Conservation (phyloP, 1,284 basidiomycete genomes). For the Omphalotus olearius region DNA sequence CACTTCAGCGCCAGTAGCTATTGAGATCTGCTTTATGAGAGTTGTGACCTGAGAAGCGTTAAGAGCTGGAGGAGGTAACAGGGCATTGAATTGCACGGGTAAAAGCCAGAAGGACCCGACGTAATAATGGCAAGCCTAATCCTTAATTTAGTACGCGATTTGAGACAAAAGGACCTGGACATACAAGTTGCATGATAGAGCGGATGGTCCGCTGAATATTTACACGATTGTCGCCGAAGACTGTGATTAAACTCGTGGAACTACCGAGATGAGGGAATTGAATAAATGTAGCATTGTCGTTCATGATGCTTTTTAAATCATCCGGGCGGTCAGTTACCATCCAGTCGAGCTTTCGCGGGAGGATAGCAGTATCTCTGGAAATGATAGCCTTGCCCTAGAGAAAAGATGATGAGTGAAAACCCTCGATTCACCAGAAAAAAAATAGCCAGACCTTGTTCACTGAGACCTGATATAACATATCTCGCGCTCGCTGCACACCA, state of each 20-base stretch:
- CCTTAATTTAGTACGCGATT: slow-evolving; percentile 11
- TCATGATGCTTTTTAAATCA: slow-evolving; percentile 89
- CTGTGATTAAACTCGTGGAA: slow-evolving; percentile 87
- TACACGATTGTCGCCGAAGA: slow-evolving; percentile 93
- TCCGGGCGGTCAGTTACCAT: slow-evolving; percentile 92
- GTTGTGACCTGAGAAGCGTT: slow-evolving; percentile 84
- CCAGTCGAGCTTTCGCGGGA: slow-evolving; percentile 98
- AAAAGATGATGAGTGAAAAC: slow-evolving; percentile 9
- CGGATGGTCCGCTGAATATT: slow-evolving; percentile 95
- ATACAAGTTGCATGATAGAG: slow-evolving; percentile 91
- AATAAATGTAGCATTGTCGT: slow-evolving; percentile 95
- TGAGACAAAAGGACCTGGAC: slow-evolving; percentile 26
- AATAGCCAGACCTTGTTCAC: slow-evolving; percentile 71
- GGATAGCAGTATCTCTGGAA: slow-evolving; percentile 88
- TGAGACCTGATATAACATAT: slow-evolving; percentile 91
- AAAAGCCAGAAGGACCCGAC: slow-evolving; percentile 95
- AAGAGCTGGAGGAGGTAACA: slow-evolving; percentile 78
- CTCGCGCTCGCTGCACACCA: slow-evolving; percentile 89
- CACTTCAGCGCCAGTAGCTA: slow-evolving; percentile 87
- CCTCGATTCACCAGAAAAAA: slow-evolving; percentile 4
- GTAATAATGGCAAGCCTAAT: slow-evolving; percentile 91
- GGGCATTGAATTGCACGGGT: slow-evolving; percentile 89
- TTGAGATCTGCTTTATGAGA: slow-evolving; percentile 84
- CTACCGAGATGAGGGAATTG: slow-evolving; percentile 90
- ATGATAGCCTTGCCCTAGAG: slow-evolving; percentile 84